Conservation (phyloP, 768 basidiomycete species). For the Suillus subluteus region DNA sequence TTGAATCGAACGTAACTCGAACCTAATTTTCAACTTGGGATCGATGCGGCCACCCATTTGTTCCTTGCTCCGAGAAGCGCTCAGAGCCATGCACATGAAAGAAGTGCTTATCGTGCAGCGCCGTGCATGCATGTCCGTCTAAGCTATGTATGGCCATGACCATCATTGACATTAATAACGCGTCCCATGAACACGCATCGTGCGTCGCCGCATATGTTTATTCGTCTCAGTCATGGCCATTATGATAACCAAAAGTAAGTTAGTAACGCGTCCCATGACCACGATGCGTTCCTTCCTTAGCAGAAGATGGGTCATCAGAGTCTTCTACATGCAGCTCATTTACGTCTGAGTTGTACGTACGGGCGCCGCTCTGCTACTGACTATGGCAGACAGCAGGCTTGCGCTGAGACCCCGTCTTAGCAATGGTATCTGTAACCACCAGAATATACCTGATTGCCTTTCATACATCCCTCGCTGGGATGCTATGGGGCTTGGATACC, state of each 20-base stretch:
- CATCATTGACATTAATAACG: not conserved
- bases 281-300: not conserved
- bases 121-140: not conserved
- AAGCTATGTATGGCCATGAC: not conserved
- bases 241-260: not conserved
- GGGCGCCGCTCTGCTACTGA: not conserved
- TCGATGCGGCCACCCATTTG: not conserved
- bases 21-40: not conserved
- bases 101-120: not conserved
- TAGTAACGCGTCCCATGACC: not conserved
- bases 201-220: not conserved
- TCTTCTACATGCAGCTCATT: not conserved
- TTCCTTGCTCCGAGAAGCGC: not conserved
- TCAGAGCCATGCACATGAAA: not conserved
- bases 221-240: not conserved
- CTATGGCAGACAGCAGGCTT: not conserved
- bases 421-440: constrained; percentile 21
- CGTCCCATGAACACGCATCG: not conserved
- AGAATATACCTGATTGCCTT: constrained; percentile 31
- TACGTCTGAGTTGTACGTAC: constrained; percentile 4
- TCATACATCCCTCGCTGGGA: constrained; percentile 29
- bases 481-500: constrained; percentile 37
- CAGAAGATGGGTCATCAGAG: not conserved
- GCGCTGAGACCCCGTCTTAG: not conserved
- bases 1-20: not conserved